Percentiles rank a stretch among this genome's conserved stretches.
Evolutionary conservation across 2,329 filamentous ascomycete species (phyloP).

Genomic region (Dichotomopilus funicola): DNA sequence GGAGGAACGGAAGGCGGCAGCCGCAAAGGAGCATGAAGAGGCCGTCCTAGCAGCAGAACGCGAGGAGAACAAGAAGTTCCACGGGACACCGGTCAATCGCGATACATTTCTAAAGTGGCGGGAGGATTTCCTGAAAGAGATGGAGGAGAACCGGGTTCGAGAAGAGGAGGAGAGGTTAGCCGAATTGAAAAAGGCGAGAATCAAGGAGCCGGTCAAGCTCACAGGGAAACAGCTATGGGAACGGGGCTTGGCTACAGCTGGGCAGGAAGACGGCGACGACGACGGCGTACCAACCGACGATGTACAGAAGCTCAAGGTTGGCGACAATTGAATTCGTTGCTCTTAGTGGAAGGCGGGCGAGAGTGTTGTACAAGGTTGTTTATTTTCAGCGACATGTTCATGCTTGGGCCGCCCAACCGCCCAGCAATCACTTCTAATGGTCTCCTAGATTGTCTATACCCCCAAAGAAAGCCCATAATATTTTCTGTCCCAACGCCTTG

Average conservation of each 20-base stretch:
- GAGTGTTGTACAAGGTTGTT: too few species aligned
- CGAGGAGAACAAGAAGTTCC: conserved; percentile 95
- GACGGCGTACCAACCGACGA: conserved; percentile 53
- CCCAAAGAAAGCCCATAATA: too few species aligned
- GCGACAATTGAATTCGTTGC: conserved; percentile 36
- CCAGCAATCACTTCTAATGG: too few species aligned
- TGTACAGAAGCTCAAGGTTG: conserved; percentile 66
- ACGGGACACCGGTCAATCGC: conserved; percentile 79
- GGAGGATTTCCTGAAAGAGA: conserved; percentile 68
- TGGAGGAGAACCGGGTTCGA: conserved; percentile 63
- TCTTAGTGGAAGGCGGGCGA: background rate
- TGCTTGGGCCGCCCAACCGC: too few species aligned
- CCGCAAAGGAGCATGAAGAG: conserved; percentile 52
- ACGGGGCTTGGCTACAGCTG: conserved; percentile 59
- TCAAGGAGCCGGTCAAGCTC: conserved; percentile 67
- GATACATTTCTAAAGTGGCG: conserved; percentile 84
- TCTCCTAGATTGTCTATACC: too few species aligned
- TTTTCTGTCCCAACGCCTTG: conserved; percentile 14
- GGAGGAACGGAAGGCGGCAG: conserved; percentile 61
- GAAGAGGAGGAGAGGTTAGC: conserved; percentile 73
- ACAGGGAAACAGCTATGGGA: conserved; percentile 76
- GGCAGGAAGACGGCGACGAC: conserved; percentile 60
- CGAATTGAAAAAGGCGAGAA: conserved; percentile 71
- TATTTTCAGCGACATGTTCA: too few species aligned
- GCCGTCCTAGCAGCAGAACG: conserved; percentile 58